These are phyloP conservation scores for Sporobolomyces phaffii DNA, from an alignment of 768 basidiomycete species.

Conservation along the genomic window DNA sequence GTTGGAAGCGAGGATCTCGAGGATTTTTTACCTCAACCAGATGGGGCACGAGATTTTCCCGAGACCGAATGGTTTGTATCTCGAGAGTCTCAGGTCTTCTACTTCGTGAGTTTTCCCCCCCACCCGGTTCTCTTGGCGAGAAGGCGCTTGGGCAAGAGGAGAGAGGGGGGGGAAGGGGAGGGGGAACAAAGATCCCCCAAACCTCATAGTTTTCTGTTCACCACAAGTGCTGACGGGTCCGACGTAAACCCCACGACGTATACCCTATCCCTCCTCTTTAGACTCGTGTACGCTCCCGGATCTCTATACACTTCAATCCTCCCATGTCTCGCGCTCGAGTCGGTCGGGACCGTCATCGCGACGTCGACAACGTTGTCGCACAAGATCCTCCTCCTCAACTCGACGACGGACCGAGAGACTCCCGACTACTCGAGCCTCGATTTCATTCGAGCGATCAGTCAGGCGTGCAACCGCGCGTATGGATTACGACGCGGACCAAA, in stretches of 20 bases:
- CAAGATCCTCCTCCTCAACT: conserved; percentile 39
- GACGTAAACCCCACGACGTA: conserved; percentile 2
- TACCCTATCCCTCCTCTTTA: background rate
- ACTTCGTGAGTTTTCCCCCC: conserved; percentile 9
- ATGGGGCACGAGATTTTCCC: conserved; percentile 39
- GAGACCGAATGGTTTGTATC: conserved; percentile 30
- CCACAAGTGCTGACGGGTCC: no score
- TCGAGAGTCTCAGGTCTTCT: conserved; percentile 19
- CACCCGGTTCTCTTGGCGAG: no score
- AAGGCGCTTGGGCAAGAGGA: no score
- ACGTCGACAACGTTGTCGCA: conserved; percentile 7
- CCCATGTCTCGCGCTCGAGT: conserved; percentile 37
- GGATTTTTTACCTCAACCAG: conserved; percentile 39
- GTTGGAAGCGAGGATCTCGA: conserved; percentile 19
- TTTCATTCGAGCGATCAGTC: conserved; percentile 27
- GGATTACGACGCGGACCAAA: no score
- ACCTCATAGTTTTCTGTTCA: no score
- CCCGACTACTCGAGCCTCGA: conserved; percentile 30
- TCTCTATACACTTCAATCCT: conserved; percentile 40
- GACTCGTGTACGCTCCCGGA: conserved; percentile 33
- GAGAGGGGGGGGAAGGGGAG: no score
- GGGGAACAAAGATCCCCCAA: no score
- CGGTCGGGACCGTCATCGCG: conserved; percentile 34
- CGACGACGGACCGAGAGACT: conserved; percentile 36
- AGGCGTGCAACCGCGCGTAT: background rate